These are phyloP conservation scores for Coniochaeta pulveracea DNA, from an alignment of 2,329 filamentous ascomycete species.

Conservation along the genomic window DNA sequence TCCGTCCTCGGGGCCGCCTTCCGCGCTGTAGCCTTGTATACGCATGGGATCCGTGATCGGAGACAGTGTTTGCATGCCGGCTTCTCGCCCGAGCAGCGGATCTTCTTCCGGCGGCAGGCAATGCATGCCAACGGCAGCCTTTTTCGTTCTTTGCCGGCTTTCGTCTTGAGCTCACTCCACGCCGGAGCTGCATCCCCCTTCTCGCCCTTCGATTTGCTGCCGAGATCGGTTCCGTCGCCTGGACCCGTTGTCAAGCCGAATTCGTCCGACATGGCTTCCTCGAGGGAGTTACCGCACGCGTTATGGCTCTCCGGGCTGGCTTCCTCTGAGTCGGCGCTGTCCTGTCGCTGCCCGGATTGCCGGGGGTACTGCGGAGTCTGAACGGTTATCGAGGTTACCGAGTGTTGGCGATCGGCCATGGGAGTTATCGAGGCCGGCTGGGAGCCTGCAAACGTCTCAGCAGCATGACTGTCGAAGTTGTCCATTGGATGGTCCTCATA, in stretches of 20 bases:
- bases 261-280: slow-evolving; percentile 45
- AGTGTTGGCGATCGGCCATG: slow-evolving; percentile 23
- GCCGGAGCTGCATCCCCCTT: slow-evolving; percentile 49
- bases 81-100: slow-evolving; percentile 94
- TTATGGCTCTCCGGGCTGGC: slow-evolving; percentile 30
- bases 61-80: slow-evolving; percentile 95
- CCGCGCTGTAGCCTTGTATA: slow-evolving; percentile 92
- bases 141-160: slow-evolving; percentile 93
- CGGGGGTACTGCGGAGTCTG: slow-evolving; percentile 21
- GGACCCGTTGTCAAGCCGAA: slow-evolving; percentile 39
- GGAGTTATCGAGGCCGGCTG: slow-evolving; percentile 22
- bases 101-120: slow-evolving; percentile 93
- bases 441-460: slow-evolving; percentile 19
- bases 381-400: slow-evolving; percentile 23
- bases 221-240: slow-evolving; percentile 42
- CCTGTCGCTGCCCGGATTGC: slow-evolving; percentile 14
- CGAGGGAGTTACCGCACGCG: slow-evolving; percentile 33
- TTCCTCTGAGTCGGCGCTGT: slow-evolving; percentile 32
- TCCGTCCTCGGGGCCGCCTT: slow-evolving; percentile 92
- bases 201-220: slow-evolving; percentile 42
- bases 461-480: slow-evolving; percentile 21
- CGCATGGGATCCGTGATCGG: slow-evolving; percentile 84
- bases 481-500: slow-evolving; percentile 34
- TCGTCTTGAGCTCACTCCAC: slow-evolving; percentile 79
- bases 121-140: slow-evolving; percentile 88